Evolutionary conservation across 495 filamentous ascomycete genomes (phyloP).

Genomic region (Extremus antarcticus): DNA sequence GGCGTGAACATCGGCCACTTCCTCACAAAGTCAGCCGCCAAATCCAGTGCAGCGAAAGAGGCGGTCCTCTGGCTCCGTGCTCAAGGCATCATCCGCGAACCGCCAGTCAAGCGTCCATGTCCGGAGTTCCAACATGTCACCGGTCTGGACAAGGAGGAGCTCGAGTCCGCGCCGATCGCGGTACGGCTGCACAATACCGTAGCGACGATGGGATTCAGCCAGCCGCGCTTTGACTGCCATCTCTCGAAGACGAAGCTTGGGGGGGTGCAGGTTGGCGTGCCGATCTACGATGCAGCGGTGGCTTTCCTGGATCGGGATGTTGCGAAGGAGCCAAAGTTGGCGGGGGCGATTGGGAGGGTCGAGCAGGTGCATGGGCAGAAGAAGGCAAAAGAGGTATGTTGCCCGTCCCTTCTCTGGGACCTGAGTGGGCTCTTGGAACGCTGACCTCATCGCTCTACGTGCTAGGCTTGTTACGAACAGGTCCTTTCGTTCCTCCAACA

Average conservation of each 20-base stretch:
- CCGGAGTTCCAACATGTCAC: neutral
- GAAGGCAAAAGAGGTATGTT: slow-evolving; percentile 36
- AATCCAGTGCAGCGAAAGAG: slow-evolving; percentile 19
- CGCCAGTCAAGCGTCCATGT: neutral
- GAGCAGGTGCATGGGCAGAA: slow-evolving; percentile 37
- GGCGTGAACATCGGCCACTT: slow-evolving; percentile 11
- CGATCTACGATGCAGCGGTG: slow-evolving; percentile 4
- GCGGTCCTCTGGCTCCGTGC: slow-evolving; percentile 24
- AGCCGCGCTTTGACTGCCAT: neutral
- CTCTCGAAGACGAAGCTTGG: neutral
- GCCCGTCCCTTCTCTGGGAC: neutral
- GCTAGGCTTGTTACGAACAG: neutral
- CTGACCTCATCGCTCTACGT: too few relatives aligned
- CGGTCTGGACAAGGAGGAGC: neutral
- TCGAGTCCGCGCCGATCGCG: neutral
- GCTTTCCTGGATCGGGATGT: slow-evolving; percentile 1
- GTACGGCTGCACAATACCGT: slow-evolving; percentile 4
- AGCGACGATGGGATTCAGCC: slow-evolving; percentile 6
- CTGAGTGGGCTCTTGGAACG: neutral
- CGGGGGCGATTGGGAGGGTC: slow-evolving; percentile 31
- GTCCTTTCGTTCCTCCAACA: neutral
- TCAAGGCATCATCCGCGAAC: slow-evolving; percentile 8
- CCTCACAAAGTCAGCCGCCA: slow-evolving; percentile 20
- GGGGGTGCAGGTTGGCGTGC: slow-evolving; percentile 10
- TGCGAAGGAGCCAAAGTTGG: slow-evolving; percentile 21